Evolutionary conservation across 164 flowering plant species (phyloP).

Genomic region (Hamamelis virginiana): DNA sequence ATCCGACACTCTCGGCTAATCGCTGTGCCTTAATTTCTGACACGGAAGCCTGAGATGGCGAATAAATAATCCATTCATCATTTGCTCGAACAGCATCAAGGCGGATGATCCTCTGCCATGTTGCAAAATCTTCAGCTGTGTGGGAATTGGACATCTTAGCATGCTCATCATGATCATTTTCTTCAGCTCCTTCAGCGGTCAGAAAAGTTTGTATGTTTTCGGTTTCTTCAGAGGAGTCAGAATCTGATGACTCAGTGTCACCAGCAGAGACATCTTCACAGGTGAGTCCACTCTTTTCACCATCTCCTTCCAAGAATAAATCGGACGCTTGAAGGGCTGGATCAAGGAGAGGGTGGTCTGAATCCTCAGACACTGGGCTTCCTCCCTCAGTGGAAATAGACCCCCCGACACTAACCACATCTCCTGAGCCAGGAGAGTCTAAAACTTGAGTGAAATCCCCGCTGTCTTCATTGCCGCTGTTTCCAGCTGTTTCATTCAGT

Average conservation of each 20-base stretch:
- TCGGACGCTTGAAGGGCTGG: not conserved
- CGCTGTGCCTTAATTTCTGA: conserved; percentile 51
- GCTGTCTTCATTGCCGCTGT: conserved; percentile 17
- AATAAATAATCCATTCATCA: conserved; percentile 61
- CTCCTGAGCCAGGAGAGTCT: conserved; percentile 32
- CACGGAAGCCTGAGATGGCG: conserved; percentile 64
- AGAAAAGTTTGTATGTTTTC: conserved; percentile 26
- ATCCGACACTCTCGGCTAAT: conserved; percentile 61
- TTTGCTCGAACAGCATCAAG: conserved; percentile 85
- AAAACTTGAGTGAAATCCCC: conserved; percentile 24
- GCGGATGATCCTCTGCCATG: conserved; percentile 89
- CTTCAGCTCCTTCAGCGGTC: conserved; percentile 30
- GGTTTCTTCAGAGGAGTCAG: conserved; percentile 29
- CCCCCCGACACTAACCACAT: conserved; percentile 7
- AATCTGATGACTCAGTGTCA: conserved; percentile 23
- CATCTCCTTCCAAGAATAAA: conserved; percentile 15
- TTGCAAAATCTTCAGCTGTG: conserved; percentile 60
- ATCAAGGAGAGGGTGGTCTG: not conserved
- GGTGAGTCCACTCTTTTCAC: conserved; percentile 8
- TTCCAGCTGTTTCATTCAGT: conserved; percentile 23
- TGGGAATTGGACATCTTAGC: conserved; percentile 25
- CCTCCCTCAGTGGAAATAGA: conserved; percentile 14
- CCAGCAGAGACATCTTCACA: conserved; percentile 19
- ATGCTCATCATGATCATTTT: conserved; percentile 20
- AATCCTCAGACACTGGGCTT: conserved; percentile 8